phyloP scores from a whole-genome alignment of 1,284 basidiomycete species.

The Sutorius eximius region DNA sequence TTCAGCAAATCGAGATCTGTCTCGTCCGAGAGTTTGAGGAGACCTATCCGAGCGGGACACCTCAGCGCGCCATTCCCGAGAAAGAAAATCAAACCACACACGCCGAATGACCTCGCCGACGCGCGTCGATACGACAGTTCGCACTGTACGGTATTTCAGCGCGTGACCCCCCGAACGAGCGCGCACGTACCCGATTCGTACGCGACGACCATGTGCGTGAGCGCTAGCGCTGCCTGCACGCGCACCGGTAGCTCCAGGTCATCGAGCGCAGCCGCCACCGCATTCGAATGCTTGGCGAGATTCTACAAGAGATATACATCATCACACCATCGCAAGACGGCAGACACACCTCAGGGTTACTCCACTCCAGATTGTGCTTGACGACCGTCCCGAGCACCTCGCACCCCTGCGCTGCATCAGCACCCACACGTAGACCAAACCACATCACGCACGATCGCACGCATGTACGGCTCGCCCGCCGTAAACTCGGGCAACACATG shows the following conservation, averaged over 20 bases:
- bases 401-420: conserved; percentile 54
- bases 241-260: conserved; percentile 82
- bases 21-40: conserved; percentile 86
- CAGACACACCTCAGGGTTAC: conserved; percentile 55
- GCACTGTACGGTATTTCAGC: conserved; percentile 47
- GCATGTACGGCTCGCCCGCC: conserved; percentile 65
- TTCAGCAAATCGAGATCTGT: conserved; percentile 88
- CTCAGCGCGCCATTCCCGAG: too few relatives aligned
- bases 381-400: conserved; percentile 76
- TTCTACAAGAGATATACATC: conserved; percentile 41
- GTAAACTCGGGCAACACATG: conserved; percentile 74
- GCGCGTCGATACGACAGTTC: conserved; percentile 70
- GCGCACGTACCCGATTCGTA: conserved; percentile 57
- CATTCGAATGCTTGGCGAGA: conserved; percentile 62
- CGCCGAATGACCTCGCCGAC: conserved; percentile 88
- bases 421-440: not conserved
- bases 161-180: not conserved
- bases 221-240: conserved; percentile 79
- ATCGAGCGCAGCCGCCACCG: conserved; percentile 61
- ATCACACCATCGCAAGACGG: conserved; percentile 1
- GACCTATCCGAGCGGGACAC: conserved; percentile 44
- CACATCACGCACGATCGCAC: conserved; percentile 59
- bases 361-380: conserved; percentile 67
- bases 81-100: conserved; percentile 29
- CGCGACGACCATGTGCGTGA: conserved; percentile 75